A percentile compares a stretch with the other conserved stretches of the same genome.
Evolutionary conservation across 306 rosid genomes (phyloP).

Genomic region (Prunus fruticosa): DNA sequence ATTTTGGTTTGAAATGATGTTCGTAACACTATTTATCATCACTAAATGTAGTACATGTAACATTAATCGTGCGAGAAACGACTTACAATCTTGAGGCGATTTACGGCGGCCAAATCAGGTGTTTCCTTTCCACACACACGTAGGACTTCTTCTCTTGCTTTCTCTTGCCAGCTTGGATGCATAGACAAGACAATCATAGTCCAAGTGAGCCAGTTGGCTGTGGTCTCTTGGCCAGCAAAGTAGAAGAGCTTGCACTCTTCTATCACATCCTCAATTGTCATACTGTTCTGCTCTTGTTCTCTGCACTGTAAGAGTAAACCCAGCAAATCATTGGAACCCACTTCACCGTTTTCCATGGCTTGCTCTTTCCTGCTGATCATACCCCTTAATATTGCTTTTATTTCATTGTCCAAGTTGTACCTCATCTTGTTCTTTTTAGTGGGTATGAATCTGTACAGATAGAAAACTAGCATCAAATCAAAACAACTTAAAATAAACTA

Average conservation of each 20-base stretch:
- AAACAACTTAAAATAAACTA: background rate
- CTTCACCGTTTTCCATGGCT: constrained; percentile 21
- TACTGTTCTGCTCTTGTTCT: constrained; percentile 15
- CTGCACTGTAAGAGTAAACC: constrained; percentile 31
- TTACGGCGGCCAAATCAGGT: constrained; percentile 26
- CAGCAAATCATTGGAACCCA: constrained; percentile 31
- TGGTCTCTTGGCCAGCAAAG: constrained; percentile 56
- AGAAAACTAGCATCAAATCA: background rate
- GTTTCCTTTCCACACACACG: constrained; percentile 22
- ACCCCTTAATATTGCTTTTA: constrained; percentile 26
- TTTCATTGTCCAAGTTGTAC: constrained; percentile 33
- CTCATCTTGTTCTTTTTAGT: constrained; percentile 40
- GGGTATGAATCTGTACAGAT: constrained; percentile 30
- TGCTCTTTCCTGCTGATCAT: constrained; percentile 34
- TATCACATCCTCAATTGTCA: constrained; percentile 45
- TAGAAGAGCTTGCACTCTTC: constrained; percentile 58
- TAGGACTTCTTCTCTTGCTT: constrained; percentile 40
- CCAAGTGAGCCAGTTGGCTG: constrained; percentile 47
- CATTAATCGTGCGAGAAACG: background rate
- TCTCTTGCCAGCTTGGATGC: constrained; percentile 49
- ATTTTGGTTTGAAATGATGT: background rate
- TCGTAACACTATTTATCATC: background rate
- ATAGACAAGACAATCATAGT: constrained; percentile 38
- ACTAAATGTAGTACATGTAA: background rate
- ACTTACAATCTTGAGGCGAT: constrained; percentile 36